Percentiles rank a stretch among this genome's conserved stretches.
Evolutionary conservation across 495 filamentous ascomycete species (phyloP).

Genomic region (Penicillium coffeae): DNA sequence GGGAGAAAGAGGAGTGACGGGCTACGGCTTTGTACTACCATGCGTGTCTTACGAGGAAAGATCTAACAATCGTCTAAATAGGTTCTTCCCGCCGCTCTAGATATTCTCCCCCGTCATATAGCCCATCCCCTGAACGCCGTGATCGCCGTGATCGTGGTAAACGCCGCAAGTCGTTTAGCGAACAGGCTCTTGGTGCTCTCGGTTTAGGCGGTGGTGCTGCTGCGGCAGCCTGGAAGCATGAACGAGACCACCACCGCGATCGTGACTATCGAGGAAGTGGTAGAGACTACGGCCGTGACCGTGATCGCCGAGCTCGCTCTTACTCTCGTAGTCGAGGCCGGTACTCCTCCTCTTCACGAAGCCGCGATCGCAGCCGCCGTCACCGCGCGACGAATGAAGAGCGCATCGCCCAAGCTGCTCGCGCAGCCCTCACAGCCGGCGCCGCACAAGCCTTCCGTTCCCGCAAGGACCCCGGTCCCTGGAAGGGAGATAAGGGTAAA

Average conservation of each 20-base stretch:
- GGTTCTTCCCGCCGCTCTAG: constrained; percentile 37
- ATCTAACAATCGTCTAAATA: too few species aligned
- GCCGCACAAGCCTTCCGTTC: constrained; percentile 84
- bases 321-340: constrained; percentile 50
- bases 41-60: constrained; percentile 19
- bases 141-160: too few species aligned
- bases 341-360: constrained; percentile 50
- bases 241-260: constrained; percentile 12
- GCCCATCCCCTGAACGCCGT: constrained; percentile 36
- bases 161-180: constrained; percentile 69
- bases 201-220: constrained; percentile 55
- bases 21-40: neutral
- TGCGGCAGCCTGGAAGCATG: neutral
- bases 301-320: constrained; percentile 22
- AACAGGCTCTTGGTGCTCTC: constrained; percentile 61
- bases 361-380: constrained; percentile 35
- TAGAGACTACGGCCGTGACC: constrained; percentile 26
- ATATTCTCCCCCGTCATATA: constrained; percentile 38
- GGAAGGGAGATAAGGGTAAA: constrained; percentile 81
- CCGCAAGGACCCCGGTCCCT: constrained; percentile 79
- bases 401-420: constrained; percentile 79
- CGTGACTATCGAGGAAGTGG: constrained; percentile 4
- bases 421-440: constrained; percentile 79
- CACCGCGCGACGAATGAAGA: constrained; percentile 46
- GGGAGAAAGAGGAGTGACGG: neutral